Percentiles rank a stretch among this genome's conserved stretches.
Evolutionary conservation across 164 flowering plant genomes (phyloP).

Genomic region (Malania oleifera): DNA sequence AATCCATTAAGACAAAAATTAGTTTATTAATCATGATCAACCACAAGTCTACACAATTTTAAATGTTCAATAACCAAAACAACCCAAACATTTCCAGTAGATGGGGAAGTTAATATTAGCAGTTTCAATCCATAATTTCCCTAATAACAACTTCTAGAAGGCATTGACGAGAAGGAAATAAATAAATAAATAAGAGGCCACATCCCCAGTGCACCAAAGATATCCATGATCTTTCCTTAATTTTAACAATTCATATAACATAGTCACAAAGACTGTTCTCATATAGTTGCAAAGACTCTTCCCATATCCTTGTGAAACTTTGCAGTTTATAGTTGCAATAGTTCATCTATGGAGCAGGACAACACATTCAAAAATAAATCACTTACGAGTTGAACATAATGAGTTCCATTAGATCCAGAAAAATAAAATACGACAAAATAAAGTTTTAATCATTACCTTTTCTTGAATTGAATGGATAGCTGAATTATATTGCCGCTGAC

Average conservation of each 20-base stretch:
- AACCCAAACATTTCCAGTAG: no score
- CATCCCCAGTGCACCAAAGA: no score
- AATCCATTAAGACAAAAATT: neutral
- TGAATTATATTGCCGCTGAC: slow-evolving; percentile 93
- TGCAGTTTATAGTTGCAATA: no score
- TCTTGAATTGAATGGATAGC: slow-evolving; percentile 90
- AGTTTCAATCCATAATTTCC: neutral
- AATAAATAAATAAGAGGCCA: no score
- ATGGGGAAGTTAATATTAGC: neutral
- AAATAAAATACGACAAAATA: neutral
- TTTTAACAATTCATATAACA: no score
- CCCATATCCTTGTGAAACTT: no score
- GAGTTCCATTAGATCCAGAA: neutral
- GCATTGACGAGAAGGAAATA: neutral
- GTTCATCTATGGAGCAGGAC: neutral
- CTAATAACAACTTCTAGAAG: neutral
- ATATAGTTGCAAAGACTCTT: no score
- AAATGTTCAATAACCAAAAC: no score
- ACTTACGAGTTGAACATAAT: neutral
- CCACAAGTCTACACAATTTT: neutral
- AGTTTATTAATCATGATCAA: neutral
- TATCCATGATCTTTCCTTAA: no score
- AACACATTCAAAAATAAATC: neutral
- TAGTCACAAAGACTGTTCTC: no score
- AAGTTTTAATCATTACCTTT: slow-evolving; percentile 46